Evolutionary conservation across 2,329 filamentous ascomycete species (phyloP).

Genomic region (Sarocladium kiliense): DNA sequence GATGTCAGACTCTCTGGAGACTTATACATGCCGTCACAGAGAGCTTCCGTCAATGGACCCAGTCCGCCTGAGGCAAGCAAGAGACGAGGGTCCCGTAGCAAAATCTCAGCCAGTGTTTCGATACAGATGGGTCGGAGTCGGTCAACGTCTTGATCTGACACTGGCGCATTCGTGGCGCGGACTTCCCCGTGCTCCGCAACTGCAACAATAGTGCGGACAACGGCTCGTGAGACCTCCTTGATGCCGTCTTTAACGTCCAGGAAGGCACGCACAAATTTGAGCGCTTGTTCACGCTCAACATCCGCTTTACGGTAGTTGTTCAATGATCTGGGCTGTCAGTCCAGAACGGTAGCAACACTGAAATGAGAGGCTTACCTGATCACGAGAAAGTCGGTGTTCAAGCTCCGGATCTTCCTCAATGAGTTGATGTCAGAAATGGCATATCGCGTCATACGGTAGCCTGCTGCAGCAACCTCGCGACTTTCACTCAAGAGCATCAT

Average conservation of each 20-base stretch:
- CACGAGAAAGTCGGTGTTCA: conserved; percentile 91
- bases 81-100: conserved; percentile 78
- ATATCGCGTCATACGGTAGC: conserved; percentile 89
- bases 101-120: conserved; percentile 86
- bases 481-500: conserved; percentile 94
- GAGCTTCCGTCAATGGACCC: conserved; percentile 80
- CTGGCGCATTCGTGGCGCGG: conserved; percentile 68
- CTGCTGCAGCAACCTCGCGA: conserved; percentile 90
- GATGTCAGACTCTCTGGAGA: conserved; percentile 84
- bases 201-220: conserved; percentile 85
- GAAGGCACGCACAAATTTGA: conserved; percentile 94
- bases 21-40: conserved; percentile 86
- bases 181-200: conserved; percentile 87
- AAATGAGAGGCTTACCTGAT: conserved; percentile 44
- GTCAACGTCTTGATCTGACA: conserved; percentile 69
- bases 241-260: conserved; percentile 92
- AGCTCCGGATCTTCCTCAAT: conserved; percentile 75
- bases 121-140: conserved; percentile 85
- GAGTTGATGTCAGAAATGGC: conserved; percentile 90
- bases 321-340: conserved; percentile 53
- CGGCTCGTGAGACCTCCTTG: conserved; percentile 76
- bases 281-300: conserved; percentile 90
- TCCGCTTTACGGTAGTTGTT: conserved; percentile 97
- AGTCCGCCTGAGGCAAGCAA: conserved; percentile 81
- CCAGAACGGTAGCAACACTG: not conserved